phyloP scores from a whole-genome alignment of 345 rosid species.

The Corymbia maculata region DNA sequence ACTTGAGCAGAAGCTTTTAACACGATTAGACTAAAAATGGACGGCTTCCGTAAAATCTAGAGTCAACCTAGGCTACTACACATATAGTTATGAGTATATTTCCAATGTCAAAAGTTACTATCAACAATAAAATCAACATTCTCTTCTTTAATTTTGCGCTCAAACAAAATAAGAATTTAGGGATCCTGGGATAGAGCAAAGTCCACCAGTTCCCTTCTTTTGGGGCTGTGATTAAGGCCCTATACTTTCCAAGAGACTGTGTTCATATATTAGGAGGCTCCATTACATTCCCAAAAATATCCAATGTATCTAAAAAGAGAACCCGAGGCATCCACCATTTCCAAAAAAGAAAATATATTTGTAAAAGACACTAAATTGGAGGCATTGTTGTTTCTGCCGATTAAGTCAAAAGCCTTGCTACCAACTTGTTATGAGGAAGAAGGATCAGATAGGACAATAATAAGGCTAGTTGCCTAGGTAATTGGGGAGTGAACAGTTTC shows the following conservation, averaged over 20 bases:
- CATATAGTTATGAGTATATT: background rate
- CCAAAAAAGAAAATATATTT: background rate
- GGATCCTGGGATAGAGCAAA: background rate
- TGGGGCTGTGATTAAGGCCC: background rate
- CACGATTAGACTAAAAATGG: no score
- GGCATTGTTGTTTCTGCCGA: background rate
- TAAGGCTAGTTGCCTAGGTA: no score
- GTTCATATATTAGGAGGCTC: background rate
- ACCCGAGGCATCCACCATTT: no score
- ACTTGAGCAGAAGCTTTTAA: background rate
- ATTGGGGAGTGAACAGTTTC: no score
- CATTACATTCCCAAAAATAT: background rate
- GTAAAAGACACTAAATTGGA: no score
- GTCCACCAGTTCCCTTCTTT: background rate
- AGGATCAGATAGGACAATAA: no score
- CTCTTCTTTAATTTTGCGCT: background rate
- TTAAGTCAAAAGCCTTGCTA: background rate
- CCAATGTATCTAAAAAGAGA: no score
- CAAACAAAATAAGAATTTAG: background rate
- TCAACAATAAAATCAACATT: background rate
- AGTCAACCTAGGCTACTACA: accelerated
- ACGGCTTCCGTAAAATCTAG: background rate
- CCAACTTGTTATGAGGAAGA: background rate
- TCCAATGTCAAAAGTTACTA: background rate
- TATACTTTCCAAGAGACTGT: background rate